These are phyloP conservation scores for Pyricularia grisea DNA, from an alignment of 2,329 filamentous ascomycete species.

Conservation along the genomic window DNA sequence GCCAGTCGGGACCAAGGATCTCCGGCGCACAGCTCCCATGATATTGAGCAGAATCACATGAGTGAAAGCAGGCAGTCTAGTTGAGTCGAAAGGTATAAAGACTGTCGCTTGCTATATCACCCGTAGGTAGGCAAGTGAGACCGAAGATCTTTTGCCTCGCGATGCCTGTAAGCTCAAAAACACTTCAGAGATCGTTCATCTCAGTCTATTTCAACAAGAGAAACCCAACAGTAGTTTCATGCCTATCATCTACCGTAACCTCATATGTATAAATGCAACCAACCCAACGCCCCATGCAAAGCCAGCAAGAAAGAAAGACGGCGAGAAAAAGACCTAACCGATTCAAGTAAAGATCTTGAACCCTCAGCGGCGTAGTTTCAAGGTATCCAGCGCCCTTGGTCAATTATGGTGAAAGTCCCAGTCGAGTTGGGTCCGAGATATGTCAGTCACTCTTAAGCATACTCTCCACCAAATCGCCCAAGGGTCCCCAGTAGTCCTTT, in stretches of 20 bases:
- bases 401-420: background rate
- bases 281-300: background rate
- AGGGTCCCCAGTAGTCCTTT: slow-evolving; percentile 93
- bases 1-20: too few relatives aligned
- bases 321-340: background rate
- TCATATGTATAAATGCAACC: background rate
- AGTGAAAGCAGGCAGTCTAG: too few relatives aligned
- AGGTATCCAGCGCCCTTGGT: background rate
- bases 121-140: too few relatives aligned
- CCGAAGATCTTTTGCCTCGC: too few relatives aligned
- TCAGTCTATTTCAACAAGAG: background rate
- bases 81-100: too few relatives aligned
- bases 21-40: too few relatives aligned
- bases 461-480: slow-evolving; percentile 93
- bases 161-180: too few relatives aligned
- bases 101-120: too few relatives aligned
- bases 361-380: background rate
- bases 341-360: background rate
- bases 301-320: background rate
- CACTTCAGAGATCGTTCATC: background rate
- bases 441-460: slow-evolving; percentile 84
- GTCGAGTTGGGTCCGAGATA: background rate
- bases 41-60: too few relatives aligned
- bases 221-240: background rate
- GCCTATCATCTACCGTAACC: background rate